A percentile compares a stretch with the other conserved stretches of the same genome.
Evolutionary conservation across 1,139 yeast genomes (phyloP).

Genomic region (Saccharomyces pastorianus): DNA sequence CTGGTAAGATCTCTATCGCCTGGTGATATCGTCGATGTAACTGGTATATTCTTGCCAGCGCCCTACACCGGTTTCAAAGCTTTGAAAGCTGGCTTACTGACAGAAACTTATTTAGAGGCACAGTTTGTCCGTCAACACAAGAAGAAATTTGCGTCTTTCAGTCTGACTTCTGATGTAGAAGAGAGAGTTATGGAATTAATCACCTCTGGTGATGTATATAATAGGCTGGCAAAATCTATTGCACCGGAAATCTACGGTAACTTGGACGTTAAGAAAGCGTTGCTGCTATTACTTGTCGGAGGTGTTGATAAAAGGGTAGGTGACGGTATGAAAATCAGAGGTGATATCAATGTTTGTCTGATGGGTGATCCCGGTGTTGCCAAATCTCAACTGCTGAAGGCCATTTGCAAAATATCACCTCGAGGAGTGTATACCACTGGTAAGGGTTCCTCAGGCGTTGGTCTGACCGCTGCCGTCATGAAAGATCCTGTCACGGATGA

Average conservation of each 20-base stretch:
- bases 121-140: conserved; percentile 82
- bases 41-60: conserved; percentile 87
- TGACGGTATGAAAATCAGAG: conserved; percentile 95
- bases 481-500: conserved; percentile 98
- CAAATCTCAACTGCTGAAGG: conserved; percentile 88
- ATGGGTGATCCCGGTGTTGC: conserved; percentile 99
- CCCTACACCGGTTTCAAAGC: conserved; percentile 96
- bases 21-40: conserved; percentile 88
- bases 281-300: conserved; percentile 76
- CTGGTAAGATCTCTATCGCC: conserved; percentile 83
- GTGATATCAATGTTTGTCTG: conserved; percentile 90
- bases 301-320: conserved; percentile 94
- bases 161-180: conserved; percentile 50
- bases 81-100: conserved; percentile 79
- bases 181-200: conserved; percentile 48
- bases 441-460: conserved; percentile 98
- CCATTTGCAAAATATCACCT: conserved; percentile 89
- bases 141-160: conserved; percentile 68
- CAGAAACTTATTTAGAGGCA: conserved; percentile 89
- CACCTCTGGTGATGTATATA: conserved; percentile 62
- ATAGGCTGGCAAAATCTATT: conserved; percentile 74
- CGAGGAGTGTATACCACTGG: conserved; percentile 98
- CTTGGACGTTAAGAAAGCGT: conserved; percentile 84
- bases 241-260: conserved; percentile 98
- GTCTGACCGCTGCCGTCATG: conserved; percentile 98